These are phyloP conservation scores for Claviceps citrina DNA, from an alignment of 2,329 filamentous ascomycete genomes.

Conservation along the genomic window DNA sequence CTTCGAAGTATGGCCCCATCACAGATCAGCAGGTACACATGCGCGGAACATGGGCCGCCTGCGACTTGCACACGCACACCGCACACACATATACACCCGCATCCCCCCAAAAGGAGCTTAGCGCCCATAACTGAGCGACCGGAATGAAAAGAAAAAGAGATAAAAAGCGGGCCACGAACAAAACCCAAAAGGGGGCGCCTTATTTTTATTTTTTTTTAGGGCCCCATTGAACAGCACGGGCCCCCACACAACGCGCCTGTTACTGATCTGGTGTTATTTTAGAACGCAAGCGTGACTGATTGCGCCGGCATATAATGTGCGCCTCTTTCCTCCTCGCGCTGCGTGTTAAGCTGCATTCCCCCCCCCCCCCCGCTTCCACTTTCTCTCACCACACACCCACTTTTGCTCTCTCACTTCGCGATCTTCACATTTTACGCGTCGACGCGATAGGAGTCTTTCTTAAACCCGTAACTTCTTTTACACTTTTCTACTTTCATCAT, in stretches of 20 bases:
- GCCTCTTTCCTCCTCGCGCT: slow-evolving; percentile 14
- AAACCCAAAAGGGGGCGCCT: neutral
- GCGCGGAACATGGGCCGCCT: too few species aligned
- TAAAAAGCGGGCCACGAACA: too few species aligned
- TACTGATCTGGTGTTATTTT: slow-evolving; percentile 10
- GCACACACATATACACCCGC: too few species aligned
- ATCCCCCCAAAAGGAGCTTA: slow-evolving; percentile 2
- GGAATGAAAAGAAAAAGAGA: neutral
- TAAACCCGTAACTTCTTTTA: neutral
- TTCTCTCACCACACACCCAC: slow-evolving; percentile 2
- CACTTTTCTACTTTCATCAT: slow-evolving; percentile 26
- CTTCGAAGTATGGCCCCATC: too few species aligned
- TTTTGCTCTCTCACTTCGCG: slow-evolving; percentile 8
- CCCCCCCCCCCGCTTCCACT: slow-evolving; percentile 12
- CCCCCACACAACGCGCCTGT: neutral
- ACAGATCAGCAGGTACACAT: too few species aligned
- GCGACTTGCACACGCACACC: too few species aligned
- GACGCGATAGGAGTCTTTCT: too few species aligned
- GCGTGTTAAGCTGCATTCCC: slow-evolving; percentile 12
- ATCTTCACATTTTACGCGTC: neutral
- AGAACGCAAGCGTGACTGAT: slow-evolving; percentile 20
- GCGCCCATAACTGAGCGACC: neutral
- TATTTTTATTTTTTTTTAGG: too few species aligned
- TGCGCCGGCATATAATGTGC: slow-evolving; percentile 23
- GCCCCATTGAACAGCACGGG: neutral